These are phyloP conservation scores for Vararia minispora DNA, from an alignment of 768 basidiomycete genomes.

Conservation along the genomic window DNA sequence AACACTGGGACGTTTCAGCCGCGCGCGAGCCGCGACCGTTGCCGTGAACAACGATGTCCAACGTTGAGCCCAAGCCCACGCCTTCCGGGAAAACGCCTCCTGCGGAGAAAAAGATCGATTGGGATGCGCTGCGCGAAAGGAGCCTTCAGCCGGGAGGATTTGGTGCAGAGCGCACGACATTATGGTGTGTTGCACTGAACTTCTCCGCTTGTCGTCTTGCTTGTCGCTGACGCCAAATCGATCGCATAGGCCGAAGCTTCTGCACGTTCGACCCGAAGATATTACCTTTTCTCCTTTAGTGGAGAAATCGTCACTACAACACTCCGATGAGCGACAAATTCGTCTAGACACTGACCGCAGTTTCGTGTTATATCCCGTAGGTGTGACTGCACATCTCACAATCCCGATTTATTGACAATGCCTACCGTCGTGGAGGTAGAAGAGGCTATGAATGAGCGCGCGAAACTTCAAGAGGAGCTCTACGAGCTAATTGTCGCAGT, in stretches of 20 bases:
- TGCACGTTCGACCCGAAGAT: slow-evolving; percentile 21
- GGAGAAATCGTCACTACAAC: slow-evolving; percentile 16
- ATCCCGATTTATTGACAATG: no score
- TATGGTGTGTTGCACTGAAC: slow-evolving; percentile 38
- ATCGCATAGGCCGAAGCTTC: slow-evolving; percentile 27
- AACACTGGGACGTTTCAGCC: no score
- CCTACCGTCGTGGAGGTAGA: no score
- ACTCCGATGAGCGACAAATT: slow-evolving; percentile 82
- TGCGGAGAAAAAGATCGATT: no score
- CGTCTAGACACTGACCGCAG: slow-evolving; percentile 83
- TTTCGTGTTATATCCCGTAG: slow-evolving; percentile 88
- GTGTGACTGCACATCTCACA: no score
- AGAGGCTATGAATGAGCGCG: slow-evolving; percentile 27
- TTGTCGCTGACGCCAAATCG: slow-evolving; percentile 18
- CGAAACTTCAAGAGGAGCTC: slow-evolving; percentile 51
- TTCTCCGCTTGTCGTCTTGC: slow-evolving; percentile 8
- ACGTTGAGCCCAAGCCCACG: no score
- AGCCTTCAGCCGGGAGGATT: slow-evolving; percentile 58
- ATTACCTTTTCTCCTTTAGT: not conserved
- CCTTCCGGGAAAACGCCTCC: no score
- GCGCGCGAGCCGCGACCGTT: no score
- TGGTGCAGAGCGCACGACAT: slow-evolving; percentile 35
- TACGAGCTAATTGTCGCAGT: slow-evolving; percentile 63
- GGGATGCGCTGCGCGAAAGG: slow-evolving; percentile 32
- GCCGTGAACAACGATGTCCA: no score